Conservation (phyloP, 352 stramenopile genomes). For the Globisporangium apiculatum region DNA sequence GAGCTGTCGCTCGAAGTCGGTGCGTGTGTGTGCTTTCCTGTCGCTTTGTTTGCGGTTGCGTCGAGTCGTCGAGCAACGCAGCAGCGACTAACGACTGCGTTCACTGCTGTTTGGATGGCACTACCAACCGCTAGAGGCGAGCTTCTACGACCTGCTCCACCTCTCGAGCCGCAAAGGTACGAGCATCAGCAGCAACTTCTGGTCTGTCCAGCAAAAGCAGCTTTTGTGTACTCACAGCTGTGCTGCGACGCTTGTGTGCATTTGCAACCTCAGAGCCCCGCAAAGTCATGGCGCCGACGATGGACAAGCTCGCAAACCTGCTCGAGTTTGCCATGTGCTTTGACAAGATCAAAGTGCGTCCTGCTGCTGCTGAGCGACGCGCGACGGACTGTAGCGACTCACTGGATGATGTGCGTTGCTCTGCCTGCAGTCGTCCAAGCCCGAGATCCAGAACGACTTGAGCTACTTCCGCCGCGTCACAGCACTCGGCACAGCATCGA, state of each 20-base stretch:
- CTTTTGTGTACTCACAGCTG: too few relatives aligned
- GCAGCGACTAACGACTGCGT: too few relatives aligned
- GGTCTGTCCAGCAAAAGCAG: too few relatives aligned
- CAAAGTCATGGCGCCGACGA: constrained; percentile 28
- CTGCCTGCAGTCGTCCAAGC: constrained; percentile 22
- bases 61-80: neutral
- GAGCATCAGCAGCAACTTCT: neutral
- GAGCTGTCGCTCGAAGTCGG: constrained; percentile 34
- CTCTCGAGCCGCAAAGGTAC: constrained; percentile 44
- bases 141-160: constrained; percentile 37
- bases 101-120: neutral
- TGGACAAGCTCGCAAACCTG: constrained; percentile 47
- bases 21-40: constrained; percentile 9
- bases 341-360: constrained; percentile 35
- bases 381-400: too few relatives aligned
- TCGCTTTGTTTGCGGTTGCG: neutral
- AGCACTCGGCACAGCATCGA: constrained; percentile 25
- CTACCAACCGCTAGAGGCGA: constrained; percentile 19
- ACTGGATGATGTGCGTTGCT: too few relatives aligned
- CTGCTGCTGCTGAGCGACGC: neutral
- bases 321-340: constrained; percentile 50
- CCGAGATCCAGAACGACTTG: constrained; percentile 56
- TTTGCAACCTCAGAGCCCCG: constrained; percentile 14
- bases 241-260: neutral
- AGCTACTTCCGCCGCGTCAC: constrained; percentile 49